Evolutionary conservation across 2,329 filamentous ascomycete species (phyloP).

Genomic region (Elsinoe necatrix): DNA sequence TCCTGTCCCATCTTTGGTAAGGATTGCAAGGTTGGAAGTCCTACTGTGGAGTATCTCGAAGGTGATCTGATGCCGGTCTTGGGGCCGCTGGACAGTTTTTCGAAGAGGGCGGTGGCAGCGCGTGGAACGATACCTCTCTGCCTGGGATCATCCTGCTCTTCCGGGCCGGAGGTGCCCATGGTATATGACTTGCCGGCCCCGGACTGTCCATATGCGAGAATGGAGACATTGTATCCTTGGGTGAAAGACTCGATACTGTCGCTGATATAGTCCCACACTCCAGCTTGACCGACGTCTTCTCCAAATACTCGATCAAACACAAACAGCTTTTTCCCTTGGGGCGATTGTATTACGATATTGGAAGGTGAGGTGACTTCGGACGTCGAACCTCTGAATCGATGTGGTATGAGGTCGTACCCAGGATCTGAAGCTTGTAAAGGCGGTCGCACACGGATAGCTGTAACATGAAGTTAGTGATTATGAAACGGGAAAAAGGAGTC

Average conservation of each 20-base stretch:
- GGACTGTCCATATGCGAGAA: slow-evolving; percentile 94
- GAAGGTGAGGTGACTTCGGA: slow-evolving; percentile 82
- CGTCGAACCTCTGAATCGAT: slow-evolving; percentile 87
- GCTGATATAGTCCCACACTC: slow-evolving; percentile 85
- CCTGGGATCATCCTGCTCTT: slow-evolving; percentile 42
- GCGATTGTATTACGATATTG: slow-evolving; percentile 78
- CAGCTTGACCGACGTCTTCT: slow-evolving; percentile 74
- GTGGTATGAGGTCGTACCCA: slow-evolving; percentile 88
- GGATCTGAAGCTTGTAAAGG: slow-evolving; percentile 76
- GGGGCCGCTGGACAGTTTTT: slow-evolving; percentile 64
- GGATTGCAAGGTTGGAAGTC: slow-evolving; percentile 39
- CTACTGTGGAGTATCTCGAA: slow-evolving; percentile 61
- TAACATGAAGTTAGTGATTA: slow-evolving; percentile 13
- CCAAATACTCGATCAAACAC: slow-evolving; percentile 93
- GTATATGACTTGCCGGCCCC: slow-evolving; percentile 97
- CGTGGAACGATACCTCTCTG: slow-evolving; percentile 84
- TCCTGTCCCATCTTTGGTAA: slow-evolving; percentile 44
- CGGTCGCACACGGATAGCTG: slow-evolving; percentile 88
- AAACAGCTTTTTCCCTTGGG: slow-evolving; percentile 88
- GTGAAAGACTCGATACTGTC: slow-evolving; percentile 86
- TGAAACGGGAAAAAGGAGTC: slow-evolving; percentile 17
- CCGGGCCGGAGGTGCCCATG: slow-evolving; percentile 89
- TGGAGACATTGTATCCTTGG: slow-evolving; percentile 96
- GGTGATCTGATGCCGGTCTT: slow-evolving; percentile 63
- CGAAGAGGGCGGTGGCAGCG: slow-evolving; percentile 77